Base-by-base conservation (phyloP, 1,284 basidiomycete genomes). In the Melampsora americana region DNA sequence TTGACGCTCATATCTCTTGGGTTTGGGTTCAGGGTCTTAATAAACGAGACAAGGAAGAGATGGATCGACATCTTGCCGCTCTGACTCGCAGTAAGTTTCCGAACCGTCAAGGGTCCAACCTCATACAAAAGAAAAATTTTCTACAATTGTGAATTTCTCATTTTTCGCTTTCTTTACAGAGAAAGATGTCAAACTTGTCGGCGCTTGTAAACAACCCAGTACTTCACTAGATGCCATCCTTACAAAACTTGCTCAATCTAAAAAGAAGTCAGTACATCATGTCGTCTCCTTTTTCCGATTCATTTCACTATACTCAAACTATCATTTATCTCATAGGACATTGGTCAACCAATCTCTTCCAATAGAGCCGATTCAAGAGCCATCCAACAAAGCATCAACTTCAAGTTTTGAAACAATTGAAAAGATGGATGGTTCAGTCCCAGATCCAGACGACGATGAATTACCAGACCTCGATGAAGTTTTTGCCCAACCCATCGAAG, bases 1-100 rank as follows among this genome's bases (percentile, higher is more conserved):
- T n/a, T n/a, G n/a, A n/a, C n/a, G n/a, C n/a, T n/a, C n/a, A n/a
- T n/a, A 30, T 64, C 32, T 64, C 23, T 18, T 9, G 23, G 6
- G n/a, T n/a, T n/a, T n/a, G n/a, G n/a, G n/a, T n/a, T 23, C 64
- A 75, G 72, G 59, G 39, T 50, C 65, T 75, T 4, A 60, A 30
- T n/a, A 75, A 75, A 44, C 66, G 66, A 39, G 72, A 66, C 9
- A 75, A 50, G 32, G 72, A 75, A 75, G 50, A 66, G 39, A 62
- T 65, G n/a, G 32, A 75, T 23, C 72, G 72, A 9, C 28, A 48
- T 16, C 56, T 75, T 4, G 72, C 72, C 12, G 20, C 48, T 20
- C 50, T 56, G n/a, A 56, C 53, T 23, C 53, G 53, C 9, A 28
- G 53, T 56, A 12, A n/a, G 7, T 56, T 56, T 56, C 53, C 6